A percentile compares a stretch with the other conserved stretches of the same genome.
phyloP scores from a whole-genome alignment of 1,139 yeast genomes.

The Arxiozyma slooffiae region DNA sequence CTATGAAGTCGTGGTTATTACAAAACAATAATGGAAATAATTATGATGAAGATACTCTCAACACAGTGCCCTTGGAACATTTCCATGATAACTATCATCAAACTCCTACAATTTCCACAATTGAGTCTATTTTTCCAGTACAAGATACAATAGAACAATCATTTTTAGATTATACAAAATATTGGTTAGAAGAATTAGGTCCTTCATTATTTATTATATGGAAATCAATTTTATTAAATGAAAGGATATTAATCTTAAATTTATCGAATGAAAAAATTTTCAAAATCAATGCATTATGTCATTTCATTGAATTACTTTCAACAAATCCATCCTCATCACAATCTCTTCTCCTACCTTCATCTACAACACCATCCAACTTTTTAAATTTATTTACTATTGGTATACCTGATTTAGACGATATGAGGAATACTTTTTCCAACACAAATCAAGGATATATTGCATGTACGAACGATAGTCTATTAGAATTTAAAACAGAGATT shows the following conservation, averaged over 20 bases:
- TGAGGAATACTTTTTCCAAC: constrained; percentile 7
- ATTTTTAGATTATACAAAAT: background rate
- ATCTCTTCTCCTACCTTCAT: background rate
- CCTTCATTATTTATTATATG: constrained; percentile 64
- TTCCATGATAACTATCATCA: background rate
- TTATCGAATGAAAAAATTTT: constrained; percentile 33
- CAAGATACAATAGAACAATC: background rate
- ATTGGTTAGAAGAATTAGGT: constrained; percentile 38
- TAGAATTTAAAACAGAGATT: constrained; percentile 44
- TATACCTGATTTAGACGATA: constrained; percentile 28
- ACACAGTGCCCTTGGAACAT: background rate
- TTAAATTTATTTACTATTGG: constrained; percentile 48
- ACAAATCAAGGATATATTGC: constrained; percentile 42
- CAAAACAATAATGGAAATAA: background rate
- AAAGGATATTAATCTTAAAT: constrained; percentile 51
- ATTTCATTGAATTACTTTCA: constrained; percentile 38
- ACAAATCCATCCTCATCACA: background rate
- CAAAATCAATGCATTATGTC: constrained; percentile 38
- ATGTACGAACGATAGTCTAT: constrained; percentile 61
- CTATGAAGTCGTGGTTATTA: background rate
- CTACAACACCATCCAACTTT: background rate
- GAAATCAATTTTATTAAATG: constrained; percentile 57
- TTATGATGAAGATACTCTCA: background rate
- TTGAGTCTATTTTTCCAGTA: background rate
- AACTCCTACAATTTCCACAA: background rate